Conservation (phyloP, 2,329 filamentous ascomycete genomes). For the Diplodia corticola region DNA sequence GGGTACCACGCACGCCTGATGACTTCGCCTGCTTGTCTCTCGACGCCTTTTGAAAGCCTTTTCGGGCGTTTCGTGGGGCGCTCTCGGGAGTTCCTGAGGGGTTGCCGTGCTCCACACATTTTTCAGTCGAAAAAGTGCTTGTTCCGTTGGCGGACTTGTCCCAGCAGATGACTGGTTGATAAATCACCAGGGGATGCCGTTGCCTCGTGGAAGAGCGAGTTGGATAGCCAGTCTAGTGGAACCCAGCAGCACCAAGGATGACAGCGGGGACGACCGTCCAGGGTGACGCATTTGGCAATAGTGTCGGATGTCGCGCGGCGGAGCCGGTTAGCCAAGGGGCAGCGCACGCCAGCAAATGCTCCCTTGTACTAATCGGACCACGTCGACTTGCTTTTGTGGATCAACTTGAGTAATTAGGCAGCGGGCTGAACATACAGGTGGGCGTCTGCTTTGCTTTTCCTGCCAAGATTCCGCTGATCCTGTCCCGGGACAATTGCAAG, state of each 20-base stretch:
- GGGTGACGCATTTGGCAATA: background rate
- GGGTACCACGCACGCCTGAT: background rate
- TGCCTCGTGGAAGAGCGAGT: background rate
- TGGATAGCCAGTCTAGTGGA: background rate
- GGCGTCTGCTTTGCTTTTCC: background rate
- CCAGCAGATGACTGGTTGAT: background rate
- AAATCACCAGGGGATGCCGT: background rate
- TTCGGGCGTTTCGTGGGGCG: too few relatives aligned
- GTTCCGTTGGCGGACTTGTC: background rate
- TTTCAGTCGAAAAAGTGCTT: background rate
- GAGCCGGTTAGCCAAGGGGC: background rate
- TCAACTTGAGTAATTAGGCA: background rate
- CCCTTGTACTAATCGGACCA: background rate
- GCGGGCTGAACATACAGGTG: background rate
- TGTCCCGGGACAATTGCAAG: background rate
- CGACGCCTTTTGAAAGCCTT: background rate
- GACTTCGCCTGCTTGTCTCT: background rate
- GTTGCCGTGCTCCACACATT: background rate
- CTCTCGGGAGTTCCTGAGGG: conserved; percentile 4
- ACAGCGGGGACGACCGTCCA: background rate
- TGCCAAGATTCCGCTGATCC: background rate
- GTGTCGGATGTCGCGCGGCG: background rate
- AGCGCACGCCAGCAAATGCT: background rate
- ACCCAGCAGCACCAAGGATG: background rate
- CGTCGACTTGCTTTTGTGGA: background rate